phyloP scores from a whole-genome alignment of 371 early-diverging fungal genomes.

The Synchytrium microbalum region DNA sequence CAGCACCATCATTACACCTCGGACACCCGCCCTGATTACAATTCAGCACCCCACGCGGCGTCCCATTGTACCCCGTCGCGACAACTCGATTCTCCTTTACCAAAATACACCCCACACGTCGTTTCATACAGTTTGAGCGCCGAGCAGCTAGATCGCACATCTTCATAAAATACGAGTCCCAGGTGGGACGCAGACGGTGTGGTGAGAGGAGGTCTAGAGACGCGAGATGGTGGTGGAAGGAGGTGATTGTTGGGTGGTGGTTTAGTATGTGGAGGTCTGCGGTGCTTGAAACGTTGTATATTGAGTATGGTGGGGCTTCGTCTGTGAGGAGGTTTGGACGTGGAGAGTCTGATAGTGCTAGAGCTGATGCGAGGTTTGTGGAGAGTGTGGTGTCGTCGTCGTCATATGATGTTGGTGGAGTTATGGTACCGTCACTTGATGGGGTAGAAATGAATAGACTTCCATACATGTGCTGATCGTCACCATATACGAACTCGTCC shows the following conservation, averaged over 20 bases:
- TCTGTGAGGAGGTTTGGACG: slow-evolving; percentile 8
- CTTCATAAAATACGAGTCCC: slow-evolving; percentile 97
- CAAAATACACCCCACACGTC: slow-evolving; percentile 93
- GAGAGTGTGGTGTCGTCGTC: slow-evolving; percentile 30
- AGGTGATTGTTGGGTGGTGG: slow-evolving; percentile 23
- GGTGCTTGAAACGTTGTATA: slow-evolving; percentile 28
- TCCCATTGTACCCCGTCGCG: slow-evolving; percentile 98
- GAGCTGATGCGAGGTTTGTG: slow-evolving; percentile 31
- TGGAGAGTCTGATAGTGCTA: not conserved
- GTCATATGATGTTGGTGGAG: no score
- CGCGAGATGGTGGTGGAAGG: slow-evolving; percentile 37
- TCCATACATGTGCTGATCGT: slow-evolving; percentile 29
- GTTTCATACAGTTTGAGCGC: slow-evolving; percentile 75
- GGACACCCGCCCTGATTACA: slow-evolving; percentile 94
- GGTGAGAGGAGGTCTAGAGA: slow-evolving; percentile 51
- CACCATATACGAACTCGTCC: slow-evolving; percentile 37
- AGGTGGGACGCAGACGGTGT: slow-evolving; percentile 75
- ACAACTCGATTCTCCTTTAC: slow-evolving; percentile 84
- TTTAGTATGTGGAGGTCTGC: slow-evolving; percentile 62
- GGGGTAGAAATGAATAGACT: no score
- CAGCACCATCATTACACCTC: slow-evolving; percentile 75
- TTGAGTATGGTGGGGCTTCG: slow-evolving; percentile 6
- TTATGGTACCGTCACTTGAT: no score
- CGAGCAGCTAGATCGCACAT: slow-evolving; percentile 74
- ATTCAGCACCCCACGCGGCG: slow-evolving; percentile 82